Evolutionary conservation across 805 yeast genomes (phyloP).

Genomic region (Candida namnaoensis): DNA sequence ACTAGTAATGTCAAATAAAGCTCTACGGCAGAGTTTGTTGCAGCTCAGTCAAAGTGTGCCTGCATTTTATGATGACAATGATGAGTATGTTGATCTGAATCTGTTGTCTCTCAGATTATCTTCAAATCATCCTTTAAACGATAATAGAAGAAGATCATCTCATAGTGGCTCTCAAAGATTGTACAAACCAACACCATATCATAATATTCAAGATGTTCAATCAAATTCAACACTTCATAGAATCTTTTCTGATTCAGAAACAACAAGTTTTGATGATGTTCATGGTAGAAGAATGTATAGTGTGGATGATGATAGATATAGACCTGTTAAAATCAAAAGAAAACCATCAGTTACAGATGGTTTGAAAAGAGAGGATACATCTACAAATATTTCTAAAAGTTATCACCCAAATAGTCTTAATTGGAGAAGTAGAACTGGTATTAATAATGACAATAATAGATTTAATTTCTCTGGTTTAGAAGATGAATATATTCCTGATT

Average conservation of each 20-base stretch:
- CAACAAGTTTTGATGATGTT: constrained; percentile 44
- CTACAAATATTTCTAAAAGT: constrained; percentile 5
- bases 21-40: not conserved
- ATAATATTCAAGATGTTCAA: constrained; percentile 11
- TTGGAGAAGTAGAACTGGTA: not conserved
- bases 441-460: too few species aligned
- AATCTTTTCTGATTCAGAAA: constrained; percentile 60
- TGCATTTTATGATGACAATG: not conserved
- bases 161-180: not conserved
- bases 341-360: constrained; percentile 3
- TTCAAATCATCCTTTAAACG: not conserved
- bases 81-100: not conserved
- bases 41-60: not conserved
- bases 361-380: not conserved
- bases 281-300: constrained; percentile 48
- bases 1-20: not conserved
- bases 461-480: constrained; percentile 37
- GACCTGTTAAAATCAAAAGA: constrained; percentile 25
- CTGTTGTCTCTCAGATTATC: not conserved
- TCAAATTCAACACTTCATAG: constrained; percentile 30
- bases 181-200: constrained; percentile 14
- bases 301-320: constrained; percentile 33
- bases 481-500: constrained; percentile 72
- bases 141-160: not conserved
- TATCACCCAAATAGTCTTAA: not conserved